phyloP scores from a whole-genome alignment of 2,329 filamentous ascomycete genomes.

The Nannizziopsis barbatae region DNA sequence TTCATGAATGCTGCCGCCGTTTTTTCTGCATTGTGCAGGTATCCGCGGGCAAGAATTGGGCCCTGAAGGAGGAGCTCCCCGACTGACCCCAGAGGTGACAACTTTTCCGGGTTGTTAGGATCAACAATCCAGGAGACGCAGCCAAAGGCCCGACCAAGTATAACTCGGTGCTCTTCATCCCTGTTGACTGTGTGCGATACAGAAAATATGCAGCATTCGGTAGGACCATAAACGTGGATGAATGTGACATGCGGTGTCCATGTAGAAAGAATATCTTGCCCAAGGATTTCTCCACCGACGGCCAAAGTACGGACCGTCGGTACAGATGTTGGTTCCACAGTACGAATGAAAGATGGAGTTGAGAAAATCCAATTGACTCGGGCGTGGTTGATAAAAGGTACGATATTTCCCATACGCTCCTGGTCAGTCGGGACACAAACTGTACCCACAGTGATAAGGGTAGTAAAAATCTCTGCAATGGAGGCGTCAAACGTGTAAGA shows the following conservation, averaged over 20 bases:
- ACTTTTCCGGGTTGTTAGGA: constrained; percentile 12
- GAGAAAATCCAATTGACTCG: not conserved
- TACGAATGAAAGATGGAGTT: constrained; percentile 11
- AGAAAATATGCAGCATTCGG: constrained; percentile 33
- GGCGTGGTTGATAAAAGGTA: not conserved
- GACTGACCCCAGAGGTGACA: constrained; percentile 27
- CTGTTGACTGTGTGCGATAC: constrained; percentile 25
- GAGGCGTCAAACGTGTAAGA: constrained; percentile 59
- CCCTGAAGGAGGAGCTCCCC: constrained; percentile 34
- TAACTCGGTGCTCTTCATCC: constrained; percentile 17
- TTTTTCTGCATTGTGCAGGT: constrained; percentile 21
- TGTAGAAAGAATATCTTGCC: constrained; percentile 20
- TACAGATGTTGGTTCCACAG: constrained; percentile 22
- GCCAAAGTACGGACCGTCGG: constrained; percentile 26
- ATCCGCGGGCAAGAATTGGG: constrained; percentile 28
- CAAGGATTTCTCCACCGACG: constrained; percentile 27
- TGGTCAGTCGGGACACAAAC: constrained; percentile 34
- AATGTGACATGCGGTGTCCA: constrained; percentile 29
- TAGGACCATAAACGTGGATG: constrained; percentile 36
- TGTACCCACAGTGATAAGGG: constrained; percentile 26
- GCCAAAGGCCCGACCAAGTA: constrained; percentile 15
- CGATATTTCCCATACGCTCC: constrained; percentile 38
- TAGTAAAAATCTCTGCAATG: constrained; percentile 69
- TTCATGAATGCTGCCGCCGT: constrained; percentile 18
- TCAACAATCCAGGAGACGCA: constrained; percentile 20